phyloP scores from a whole-genome alignment of 1,284 basidiomycete genomes.

The Lentinula novae-zelandiae region DNA sequence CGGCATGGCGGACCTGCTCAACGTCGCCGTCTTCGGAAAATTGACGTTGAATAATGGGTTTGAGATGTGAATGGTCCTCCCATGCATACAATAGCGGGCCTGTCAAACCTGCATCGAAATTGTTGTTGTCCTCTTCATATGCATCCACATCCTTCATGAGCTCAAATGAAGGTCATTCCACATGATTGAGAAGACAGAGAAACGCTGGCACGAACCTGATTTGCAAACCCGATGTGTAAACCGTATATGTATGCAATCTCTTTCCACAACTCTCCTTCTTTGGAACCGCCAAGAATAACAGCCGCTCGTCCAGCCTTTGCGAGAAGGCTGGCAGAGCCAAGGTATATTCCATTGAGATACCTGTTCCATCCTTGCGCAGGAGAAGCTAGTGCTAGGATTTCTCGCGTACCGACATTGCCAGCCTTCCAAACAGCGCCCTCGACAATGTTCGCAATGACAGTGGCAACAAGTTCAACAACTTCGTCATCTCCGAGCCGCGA shows the following conservation, averaged over 20 bases:
- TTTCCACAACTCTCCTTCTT: constrained; percentile 67
- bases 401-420: constrained; percentile 27
- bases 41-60: constrained; percentile 22
- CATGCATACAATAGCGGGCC: constrained; percentile 83
- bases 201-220: constrained; percentile 51
- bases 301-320: constrained; percentile 79
- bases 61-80: constrained; percentile 71
- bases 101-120: constrained; percentile 60
- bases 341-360: constrained; percentile 83
- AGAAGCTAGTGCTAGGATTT: constrained; percentile 17
- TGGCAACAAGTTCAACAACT: constrained; percentile 80
- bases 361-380: constrained; percentile 62
- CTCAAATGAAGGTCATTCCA: constrained; percentile 32
- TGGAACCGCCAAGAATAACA: constrained; percentile 75
- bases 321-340: constrained; percentile 86
- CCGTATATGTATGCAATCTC: constrained; percentile 86
- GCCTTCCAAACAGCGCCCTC: constrained; percentile 87
- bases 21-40: constrained; percentile 65
- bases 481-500: constrained; percentile 71
- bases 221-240: constrained; percentile 79
- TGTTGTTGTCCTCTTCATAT: constrained; percentile 49
- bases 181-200: constrained; percentile 5
- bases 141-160: constrained; percentile 87
- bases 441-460: constrained; percentile 80
- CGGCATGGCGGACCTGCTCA: constrained; percentile 71